Conservation (phyloP, 2,329 filamentous ascomycete species). For the Proliferodiscus dingleyae region DNA sequence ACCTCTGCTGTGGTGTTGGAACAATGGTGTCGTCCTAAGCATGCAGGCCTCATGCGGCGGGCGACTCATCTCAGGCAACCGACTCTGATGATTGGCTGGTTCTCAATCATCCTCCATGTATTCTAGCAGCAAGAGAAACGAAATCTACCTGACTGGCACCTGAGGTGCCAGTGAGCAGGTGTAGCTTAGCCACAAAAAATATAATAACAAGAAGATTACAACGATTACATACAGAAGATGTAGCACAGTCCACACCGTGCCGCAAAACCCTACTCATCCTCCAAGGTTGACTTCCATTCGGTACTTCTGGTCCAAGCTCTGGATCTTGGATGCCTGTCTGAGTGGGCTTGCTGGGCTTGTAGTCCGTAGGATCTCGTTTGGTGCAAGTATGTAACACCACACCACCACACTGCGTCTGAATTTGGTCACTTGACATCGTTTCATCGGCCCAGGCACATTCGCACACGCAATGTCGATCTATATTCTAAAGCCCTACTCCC, state of each 20-base stretch:
- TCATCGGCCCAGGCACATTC: too few relatives aligned
- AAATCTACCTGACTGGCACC: background rate
- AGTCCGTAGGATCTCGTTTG: too few relatives aligned
- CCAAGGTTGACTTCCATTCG: background rate
- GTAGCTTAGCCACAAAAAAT: background rate
- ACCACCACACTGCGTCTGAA: too few relatives aligned
- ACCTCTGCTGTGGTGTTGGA: background rate
- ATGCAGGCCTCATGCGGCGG: slow-evolving; percentile 1
- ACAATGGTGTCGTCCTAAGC: background rate
- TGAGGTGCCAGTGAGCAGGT: background rate
- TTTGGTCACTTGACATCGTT: too few relatives aligned
- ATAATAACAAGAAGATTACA: background rate
- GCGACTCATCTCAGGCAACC: slow-evolving; percentile 1
- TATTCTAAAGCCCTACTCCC: too few relatives aligned
- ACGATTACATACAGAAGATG: background rate
- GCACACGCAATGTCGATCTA: too few relatives aligned
- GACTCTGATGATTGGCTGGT: background rate
- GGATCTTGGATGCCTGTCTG: too few relatives aligned
- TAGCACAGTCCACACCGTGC: background rate
- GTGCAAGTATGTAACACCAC: too few relatives aligned
- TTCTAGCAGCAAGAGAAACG: background rate
- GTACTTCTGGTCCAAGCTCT: too few relatives aligned
- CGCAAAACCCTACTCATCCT: background rate
- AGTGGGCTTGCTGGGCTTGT: too few relatives aligned
- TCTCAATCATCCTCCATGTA: background rate